Conservation (phyloP, 23 red algal species). For the Gracilaria gracilis region DNA sequence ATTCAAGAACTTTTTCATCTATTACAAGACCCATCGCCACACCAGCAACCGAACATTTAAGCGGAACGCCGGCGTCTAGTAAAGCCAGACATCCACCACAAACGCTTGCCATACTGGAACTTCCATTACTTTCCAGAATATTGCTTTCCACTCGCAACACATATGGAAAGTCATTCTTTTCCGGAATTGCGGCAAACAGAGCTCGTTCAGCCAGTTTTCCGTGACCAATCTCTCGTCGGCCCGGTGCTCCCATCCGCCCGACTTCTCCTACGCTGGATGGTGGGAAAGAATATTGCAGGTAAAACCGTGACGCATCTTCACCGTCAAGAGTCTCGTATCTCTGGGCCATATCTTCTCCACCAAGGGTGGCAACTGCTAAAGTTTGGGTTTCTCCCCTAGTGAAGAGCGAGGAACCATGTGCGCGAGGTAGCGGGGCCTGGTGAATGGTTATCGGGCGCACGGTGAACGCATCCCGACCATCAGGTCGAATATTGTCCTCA, state of each 20-base stretch:
- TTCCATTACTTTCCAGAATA: slow-evolving; percentile 91
- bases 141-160: slow-evolving; percentile 95
- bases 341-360: slow-evolving; percentile 86
- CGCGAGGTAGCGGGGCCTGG: slow-evolving; percentile 69
- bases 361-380: slow-evolving; percentile 92
- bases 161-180: slow-evolving; percentile 82
- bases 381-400: slow-evolving; percentile 96
- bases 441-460: slow-evolving; percentile 88
- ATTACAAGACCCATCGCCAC: slow-evolving; percentile 95
- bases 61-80: slow-evolving; percentile 92
- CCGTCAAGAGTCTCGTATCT: slow-evolving; percentile 87
- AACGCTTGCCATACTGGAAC: slow-evolving; percentile 92
- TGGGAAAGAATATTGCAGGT: slow-evolving; percentile 95
- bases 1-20: slow-evolving; percentile 1
- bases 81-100: slow-evolving; percentile 94
- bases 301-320: slow-evolving; percentile 83
- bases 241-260: slow-evolving; percentile 85
- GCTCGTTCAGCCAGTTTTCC: slow-evolving; percentile 91
- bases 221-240: slow-evolving; percentile 94
- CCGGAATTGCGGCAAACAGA: slow-evolving; percentile 73
- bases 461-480: slow-evolving; percentile 74
- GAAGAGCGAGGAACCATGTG: slow-evolving; percentile 92
- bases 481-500: slow-evolving; percentile 68
- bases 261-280: slow-evolving; percentile 93
- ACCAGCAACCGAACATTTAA: slow-evolving; percentile 82